Conservation (phyloP, 2,329 filamentous ascomycete genomes). For the Fusarium kyushuense region DNA sequence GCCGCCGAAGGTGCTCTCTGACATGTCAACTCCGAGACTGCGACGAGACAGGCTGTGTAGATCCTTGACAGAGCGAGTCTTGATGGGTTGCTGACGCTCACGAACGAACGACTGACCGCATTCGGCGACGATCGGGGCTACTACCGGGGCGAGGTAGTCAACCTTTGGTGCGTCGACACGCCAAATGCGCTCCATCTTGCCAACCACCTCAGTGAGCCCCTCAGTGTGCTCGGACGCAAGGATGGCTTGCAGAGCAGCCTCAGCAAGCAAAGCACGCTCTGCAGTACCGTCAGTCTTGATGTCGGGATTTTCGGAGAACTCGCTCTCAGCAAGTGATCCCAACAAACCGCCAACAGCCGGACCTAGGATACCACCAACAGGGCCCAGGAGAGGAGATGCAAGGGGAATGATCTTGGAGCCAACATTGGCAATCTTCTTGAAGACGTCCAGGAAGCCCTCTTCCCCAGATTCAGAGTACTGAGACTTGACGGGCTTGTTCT, state of each 20-base stretch:
- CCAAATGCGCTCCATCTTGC: slow-evolving; percentile 35
- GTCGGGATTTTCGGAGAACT: background rate
- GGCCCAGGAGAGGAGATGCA: background rate
- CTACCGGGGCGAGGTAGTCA: slow-evolving; percentile 19
- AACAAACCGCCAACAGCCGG: slow-evolving; percentile 12
- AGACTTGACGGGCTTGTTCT: background rate
- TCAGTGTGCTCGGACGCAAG: slow-evolving; percentile 25
- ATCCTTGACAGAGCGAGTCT: background rate
- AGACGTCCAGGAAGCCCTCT: slow-evolving; percentile 43
- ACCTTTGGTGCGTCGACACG: slow-evolving; percentile 16
- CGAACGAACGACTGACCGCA: slow-evolving; percentile 9
- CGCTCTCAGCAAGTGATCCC: slow-evolving; percentile 1
- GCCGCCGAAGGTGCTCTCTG: background rate
- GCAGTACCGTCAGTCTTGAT: slow-evolving; percentile 15
- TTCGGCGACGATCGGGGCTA: slow-evolving; percentile 18
- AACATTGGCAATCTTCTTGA: slow-evolving; percentile 31
- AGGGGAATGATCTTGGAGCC: slow-evolving; percentile 14
- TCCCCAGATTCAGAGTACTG: background rate
- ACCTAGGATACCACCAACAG: background rate
- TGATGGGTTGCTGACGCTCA: background rate
- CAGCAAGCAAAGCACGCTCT: slow-evolving; percentile 42
- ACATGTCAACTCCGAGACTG: background rate
- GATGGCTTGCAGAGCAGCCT: slow-evolving; percentile 40
- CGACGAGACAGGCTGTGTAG: background rate
- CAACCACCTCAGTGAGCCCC: slow-evolving; percentile 21